phyloP scores from a whole-genome alignment of 768 basidiomycete species.

The Boletus eberwhitei region DNA sequence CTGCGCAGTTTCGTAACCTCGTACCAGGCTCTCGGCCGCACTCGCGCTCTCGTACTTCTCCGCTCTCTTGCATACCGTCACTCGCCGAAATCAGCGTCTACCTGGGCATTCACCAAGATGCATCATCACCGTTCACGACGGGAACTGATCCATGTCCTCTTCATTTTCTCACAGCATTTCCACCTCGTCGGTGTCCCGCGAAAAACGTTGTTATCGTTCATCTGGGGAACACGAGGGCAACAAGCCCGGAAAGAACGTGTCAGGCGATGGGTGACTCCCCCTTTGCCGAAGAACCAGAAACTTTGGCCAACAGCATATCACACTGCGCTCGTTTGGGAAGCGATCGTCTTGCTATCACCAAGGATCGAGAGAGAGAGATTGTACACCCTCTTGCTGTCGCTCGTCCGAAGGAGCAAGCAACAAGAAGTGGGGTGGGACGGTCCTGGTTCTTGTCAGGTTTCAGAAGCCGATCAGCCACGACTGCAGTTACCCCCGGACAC shows the following conservation, averaged over 20 bases:
- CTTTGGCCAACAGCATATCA: constrained; percentile 35
- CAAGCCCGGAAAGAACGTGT: not conserved
- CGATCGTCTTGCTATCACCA: constrained; percentile 23
- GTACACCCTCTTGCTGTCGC: constrained; percentile 43
- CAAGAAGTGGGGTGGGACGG: not conserved
- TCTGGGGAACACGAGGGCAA: constrained; percentile 13
- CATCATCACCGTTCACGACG: constrained; percentile 23
- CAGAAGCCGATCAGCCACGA: not conserved
- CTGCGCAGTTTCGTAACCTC: constrained; percentile 18
- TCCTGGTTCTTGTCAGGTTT: not conserved
- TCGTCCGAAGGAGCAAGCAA: constrained; percentile 11
- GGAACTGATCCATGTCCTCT: constrained; percentile 25
- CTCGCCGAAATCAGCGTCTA: constrained; percentile 22
- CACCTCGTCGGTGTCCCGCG: constrained; percentile 50
- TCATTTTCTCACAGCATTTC: constrained; percentile 51
- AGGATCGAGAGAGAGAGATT: constrained; percentile 32
- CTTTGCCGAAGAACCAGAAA: constrained; percentile 10
- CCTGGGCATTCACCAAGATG: constrained; percentile 31
- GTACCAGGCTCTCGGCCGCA: constrained; percentile 22
- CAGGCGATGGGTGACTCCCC: not conserved
- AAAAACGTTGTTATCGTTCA: constrained; percentile 19
- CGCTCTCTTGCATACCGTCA: constrained; percentile 21
- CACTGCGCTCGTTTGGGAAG: constrained; percentile 36
- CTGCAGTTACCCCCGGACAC: constrained; percentile 27
- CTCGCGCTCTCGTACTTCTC: constrained; percentile 15